phyloP scores from a whole-genome alignment of 495 filamentous ascomycete species.

The Immersiella caudata region DNA sequence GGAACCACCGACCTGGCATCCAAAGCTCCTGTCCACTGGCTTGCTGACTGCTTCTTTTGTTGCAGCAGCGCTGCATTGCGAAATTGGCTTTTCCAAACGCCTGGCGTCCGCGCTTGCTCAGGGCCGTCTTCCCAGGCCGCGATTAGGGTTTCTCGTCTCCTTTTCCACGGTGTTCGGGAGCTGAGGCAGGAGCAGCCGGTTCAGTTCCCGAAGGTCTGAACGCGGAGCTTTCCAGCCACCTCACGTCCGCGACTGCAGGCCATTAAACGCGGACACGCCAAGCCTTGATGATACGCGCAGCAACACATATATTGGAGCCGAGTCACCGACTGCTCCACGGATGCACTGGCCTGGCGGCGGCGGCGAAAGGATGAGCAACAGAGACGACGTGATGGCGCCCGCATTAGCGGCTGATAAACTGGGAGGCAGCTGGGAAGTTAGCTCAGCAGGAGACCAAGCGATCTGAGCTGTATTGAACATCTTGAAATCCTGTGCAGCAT shows the following conservation, averaged over 20 bases:
- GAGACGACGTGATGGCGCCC: conserved; percentile 32
- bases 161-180: neutral
- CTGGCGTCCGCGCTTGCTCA: conserved; percentile 9
- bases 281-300: conserved; percentile 36
- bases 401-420: conserved; percentile 38
- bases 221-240: neutral
- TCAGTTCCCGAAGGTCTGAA: neutral
- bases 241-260: conserved; percentile 22
- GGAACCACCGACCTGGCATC: conserved; percentile 23
- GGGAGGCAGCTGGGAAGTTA: neutral
- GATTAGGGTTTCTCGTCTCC: neutral
- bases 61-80: conserved; percentile 14
- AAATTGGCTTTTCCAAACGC: conserved; percentile 15
- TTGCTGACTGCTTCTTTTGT: conserved; percentile 18
- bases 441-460: neutral
- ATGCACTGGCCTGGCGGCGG: conserved; percentile 3
- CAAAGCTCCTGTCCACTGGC: conserved; percentile 15
- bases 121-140: conserved; percentile 12
- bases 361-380: conserved; percentile 23
- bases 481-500: neutral
- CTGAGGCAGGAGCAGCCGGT: neutral
- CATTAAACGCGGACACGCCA: conserved; percentile 42
- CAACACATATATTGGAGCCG: conserved; percentile 34
- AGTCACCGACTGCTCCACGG: conserved; percentile 4
- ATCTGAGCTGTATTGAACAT: neutral